Percentiles rank a stretch among this genome's conserved stretches.
Evolutionary conservation across 441 rosid genomes (phyloP).

Genomic region (Gossypium davidsonii): DNA sequence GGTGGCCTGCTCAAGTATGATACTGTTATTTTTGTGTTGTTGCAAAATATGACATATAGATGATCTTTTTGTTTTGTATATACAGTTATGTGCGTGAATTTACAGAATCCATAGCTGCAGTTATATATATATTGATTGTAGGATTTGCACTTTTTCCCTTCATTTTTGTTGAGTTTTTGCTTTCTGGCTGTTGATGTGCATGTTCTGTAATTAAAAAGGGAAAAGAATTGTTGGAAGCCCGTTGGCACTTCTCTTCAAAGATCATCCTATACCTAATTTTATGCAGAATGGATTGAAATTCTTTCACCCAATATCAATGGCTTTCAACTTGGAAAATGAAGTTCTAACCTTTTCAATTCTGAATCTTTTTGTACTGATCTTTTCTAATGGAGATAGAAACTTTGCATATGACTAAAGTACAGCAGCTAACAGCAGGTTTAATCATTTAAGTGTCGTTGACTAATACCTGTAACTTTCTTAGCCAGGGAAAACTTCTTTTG

Average conservation of each 20-base stretch:
- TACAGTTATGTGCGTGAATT: background rate
- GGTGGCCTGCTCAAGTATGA: conserved; percentile 16
- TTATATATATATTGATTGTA: background rate
- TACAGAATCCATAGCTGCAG: background rate
- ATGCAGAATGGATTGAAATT: background rate
- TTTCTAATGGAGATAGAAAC: background rate
- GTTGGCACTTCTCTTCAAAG: background rate
- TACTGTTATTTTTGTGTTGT: background rate
- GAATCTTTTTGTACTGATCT: background rate
- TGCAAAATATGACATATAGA: background rate
- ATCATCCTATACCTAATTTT: background rate
- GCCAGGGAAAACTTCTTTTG: background rate
- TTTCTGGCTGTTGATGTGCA: background rate
- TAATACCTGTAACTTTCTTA: background rate
- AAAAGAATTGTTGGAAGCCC: background rate
- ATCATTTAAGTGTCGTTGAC: background rate
- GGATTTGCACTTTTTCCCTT: background rate
- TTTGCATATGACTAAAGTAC: background rate
- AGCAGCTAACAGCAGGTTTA: background rate
- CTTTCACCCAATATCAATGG: background rate
- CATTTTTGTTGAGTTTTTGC: background rate
- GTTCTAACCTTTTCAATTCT: background rate
- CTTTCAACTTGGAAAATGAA: background rate
- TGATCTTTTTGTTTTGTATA: background rate
- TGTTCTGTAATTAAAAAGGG: background rate